phyloP scores from a whole-genome alignment of 2,329 filamentous ascomycete species.

The Pseudogymnoascus sp. region DNA sequence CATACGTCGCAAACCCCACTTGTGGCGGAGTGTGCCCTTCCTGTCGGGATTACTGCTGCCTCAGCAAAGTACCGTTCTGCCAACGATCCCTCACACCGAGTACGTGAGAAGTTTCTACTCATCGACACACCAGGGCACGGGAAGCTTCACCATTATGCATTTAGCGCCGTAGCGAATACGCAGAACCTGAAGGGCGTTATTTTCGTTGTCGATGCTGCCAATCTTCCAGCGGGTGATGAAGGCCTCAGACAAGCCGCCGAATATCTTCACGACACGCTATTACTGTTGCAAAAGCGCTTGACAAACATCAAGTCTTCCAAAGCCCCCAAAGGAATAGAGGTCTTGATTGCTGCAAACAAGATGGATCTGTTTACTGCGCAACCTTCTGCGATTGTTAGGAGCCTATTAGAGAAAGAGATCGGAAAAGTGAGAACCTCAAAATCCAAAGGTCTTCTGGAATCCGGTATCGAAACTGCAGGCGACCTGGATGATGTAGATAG shows the following conservation, averaged over 20 bases:
- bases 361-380: constrained; percentile 90
- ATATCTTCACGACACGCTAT: constrained; percentile 85
- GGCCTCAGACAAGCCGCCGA: constrained; percentile 65
- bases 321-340: constrained; percentile 53
- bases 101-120: constrained; percentile 64
- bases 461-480: constrained; percentile 62
- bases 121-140: constrained; percentile 92
- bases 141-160: constrained; percentile 72
- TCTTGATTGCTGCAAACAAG: constrained; percentile 91
- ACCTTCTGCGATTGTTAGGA: constrained; percentile 67
- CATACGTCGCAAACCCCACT: constrained; percentile 58
- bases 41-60: constrained; percentile 41
- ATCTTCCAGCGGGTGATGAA: constrained; percentile 48
- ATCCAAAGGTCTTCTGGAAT: constrained; percentile 76
- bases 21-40: constrained; percentile 48
- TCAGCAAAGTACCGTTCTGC: constrained; percentile 58
- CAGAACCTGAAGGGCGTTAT: constrained; percentile 63
- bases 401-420: constrained; percentile 72
- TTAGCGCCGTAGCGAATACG: constrained; percentile 41
- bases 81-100: constrained; percentile 52
- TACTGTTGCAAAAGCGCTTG: constrained; percentile 69
- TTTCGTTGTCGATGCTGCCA: constrained; percentile 82
- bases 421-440: constrained; percentile 67
- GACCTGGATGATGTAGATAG: constrained; percentile 56
- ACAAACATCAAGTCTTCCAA: constrained; percentile 50